phyloP scores from a whole-genome alignment of 208 protist species.

The Vickermania spadyakhi region DNA sequence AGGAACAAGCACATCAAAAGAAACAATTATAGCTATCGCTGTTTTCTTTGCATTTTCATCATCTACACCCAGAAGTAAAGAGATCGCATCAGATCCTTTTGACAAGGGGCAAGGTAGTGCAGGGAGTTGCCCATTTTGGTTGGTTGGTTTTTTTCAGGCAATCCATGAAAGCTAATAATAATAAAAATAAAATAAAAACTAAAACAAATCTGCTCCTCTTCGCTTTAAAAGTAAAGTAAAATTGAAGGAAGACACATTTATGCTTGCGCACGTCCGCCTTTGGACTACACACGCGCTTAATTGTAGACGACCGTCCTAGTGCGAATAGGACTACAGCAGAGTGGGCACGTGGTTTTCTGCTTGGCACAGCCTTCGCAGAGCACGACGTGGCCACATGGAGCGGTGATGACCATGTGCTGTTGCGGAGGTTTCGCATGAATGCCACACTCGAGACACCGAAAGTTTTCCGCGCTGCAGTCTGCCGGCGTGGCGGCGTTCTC shows the following conservation, averaged over 20 bases:
- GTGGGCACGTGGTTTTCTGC: constrained; percentile 54
- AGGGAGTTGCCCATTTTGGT: too few species aligned
- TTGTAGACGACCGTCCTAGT: constrained; percentile 21
- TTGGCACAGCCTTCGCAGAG: constrained; percentile 55
- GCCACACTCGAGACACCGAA: constrained; percentile 14
- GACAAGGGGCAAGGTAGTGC: too few species aligned
- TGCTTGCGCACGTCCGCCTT: background rate
- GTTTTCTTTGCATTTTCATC: too few species aligned
- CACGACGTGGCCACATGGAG: constrained; percentile 78
- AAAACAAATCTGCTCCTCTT: background rate
- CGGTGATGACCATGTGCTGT: constrained; percentile 34
- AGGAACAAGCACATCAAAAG: too few species aligned
- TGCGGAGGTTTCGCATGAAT: background rate
- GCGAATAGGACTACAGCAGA: constrained; percentile 46
- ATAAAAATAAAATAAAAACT: constrained; percentile 1
- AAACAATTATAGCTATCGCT: too few species aligned
- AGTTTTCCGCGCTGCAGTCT: background rate
- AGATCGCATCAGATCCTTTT: too few species aligned
- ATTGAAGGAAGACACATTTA: background rate
- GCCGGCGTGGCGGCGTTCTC: too few species aligned
- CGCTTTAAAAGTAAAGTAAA: too few species aligned
- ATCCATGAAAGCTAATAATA: background rate
- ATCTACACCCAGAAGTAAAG: too few species aligned
- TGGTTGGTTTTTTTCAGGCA: too few species aligned
- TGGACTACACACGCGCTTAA: constrained; percentile 2